Conservation (phyloP, 2,329 filamentous ascomycete genomes). For the Penicillium sp. region DNA sequence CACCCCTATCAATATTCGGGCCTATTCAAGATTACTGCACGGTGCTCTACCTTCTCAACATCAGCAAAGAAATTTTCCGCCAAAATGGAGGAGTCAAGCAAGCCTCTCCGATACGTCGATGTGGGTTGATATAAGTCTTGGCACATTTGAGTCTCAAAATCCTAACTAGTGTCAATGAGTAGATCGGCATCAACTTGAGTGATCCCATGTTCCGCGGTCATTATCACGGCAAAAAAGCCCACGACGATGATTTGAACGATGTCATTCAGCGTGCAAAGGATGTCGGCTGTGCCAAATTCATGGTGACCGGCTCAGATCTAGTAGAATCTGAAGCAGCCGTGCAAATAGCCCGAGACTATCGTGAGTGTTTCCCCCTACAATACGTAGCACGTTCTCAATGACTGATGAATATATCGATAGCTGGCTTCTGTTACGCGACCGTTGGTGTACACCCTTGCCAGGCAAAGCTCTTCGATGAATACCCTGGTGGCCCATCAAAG, state of each 20-base stretch:
- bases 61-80: slow-evolving; percentile 4
- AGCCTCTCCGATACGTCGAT: slow-evolving; percentile 50
- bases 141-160: background rate
- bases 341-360: slow-evolving; percentile 70
- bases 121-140: slow-evolving; percentile 34
- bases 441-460: slow-evolving; percentile 93
- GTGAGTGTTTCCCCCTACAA: slow-evolving; percentile 50
- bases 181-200: slow-evolving; percentile 93
- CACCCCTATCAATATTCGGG: slow-evolving; percentile 3
- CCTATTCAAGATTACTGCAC: background rate
- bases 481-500: slow-evolving; percentile 48
- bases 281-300: slow-evolving; percentile 83
- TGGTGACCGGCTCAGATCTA: slow-evolving; percentile 90
- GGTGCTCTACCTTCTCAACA: slow-evolving; percentile 17
- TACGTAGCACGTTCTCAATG: background rate
- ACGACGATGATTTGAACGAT: slow-evolving; percentile 52
- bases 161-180: background rate
- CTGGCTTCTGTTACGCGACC: slow-evolving; percentile 82
- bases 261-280: slow-evolving; percentile 77
- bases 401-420: slow-evolving; percentile 44
- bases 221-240: slow-evolving; percentile 75
- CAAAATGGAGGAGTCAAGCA: slow-evolving; percentile 40
- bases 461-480: slow-evolving; percentile 72
- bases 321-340: slow-evolving; percentile 75
- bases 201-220: slow-evolving; percentile 85